Percentiles rank a stretch among this genome's conserved stretches.
Conservation (phyloP, 2,329 filamentous ascomycete genomes). For the Claviceps monticola region DNA sequence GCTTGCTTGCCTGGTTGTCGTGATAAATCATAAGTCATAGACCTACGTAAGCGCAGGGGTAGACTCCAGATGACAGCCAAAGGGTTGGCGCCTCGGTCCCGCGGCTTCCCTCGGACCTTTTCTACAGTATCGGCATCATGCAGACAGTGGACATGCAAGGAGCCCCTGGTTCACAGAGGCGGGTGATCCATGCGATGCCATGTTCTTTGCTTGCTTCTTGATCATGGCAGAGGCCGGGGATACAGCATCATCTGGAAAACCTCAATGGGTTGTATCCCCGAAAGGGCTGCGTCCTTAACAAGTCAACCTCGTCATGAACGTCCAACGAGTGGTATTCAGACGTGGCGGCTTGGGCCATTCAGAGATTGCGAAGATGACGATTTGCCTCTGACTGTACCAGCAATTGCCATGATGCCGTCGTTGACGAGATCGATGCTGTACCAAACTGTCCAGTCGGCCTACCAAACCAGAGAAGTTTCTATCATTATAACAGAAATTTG, state of each 20-base stretch:
- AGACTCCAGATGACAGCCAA: slow-evolving; percentile 2
- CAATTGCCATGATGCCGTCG: background rate
- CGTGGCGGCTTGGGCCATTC: no score
- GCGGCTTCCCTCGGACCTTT: background rate
- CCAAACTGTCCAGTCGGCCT: background rate
- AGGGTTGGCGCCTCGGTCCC: background rate
- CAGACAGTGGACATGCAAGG: background rate
- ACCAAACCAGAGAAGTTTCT: background rate
- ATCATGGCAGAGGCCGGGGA: background rate
- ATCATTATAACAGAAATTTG: no score
- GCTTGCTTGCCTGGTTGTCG: background rate
- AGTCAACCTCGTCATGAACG: no score
- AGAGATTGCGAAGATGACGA: background rate
- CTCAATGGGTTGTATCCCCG: no score
- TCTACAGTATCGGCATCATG: background rate
- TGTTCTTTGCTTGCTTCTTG: background rate
- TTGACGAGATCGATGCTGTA: background rate
- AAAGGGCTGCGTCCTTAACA: no score
- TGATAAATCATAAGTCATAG: background rate
- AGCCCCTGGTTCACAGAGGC: background rate
- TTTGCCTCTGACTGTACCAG: background rate
- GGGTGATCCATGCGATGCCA: background rate
- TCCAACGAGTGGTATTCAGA: no score
- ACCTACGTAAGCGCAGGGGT: background rate
- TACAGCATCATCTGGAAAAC: no score